Conservation (phyloP, 129 eudicot species). For the Saussurea involucrata region DNA sequence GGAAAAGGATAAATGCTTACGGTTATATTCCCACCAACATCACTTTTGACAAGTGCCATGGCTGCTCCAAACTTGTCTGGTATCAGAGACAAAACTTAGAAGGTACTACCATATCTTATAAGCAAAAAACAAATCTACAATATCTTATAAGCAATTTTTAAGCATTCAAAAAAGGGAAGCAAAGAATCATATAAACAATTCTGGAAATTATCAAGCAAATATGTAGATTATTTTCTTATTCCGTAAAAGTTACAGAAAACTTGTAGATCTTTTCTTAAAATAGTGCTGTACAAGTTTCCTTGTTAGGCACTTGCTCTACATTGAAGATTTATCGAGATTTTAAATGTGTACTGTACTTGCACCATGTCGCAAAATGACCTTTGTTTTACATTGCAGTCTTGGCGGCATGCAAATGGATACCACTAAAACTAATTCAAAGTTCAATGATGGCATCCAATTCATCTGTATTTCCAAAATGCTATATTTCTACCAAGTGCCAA, state of each 20-base stretch:
- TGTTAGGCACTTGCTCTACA: too few relatives aligned
- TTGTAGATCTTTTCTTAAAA: neutral
- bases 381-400: too few relatives aligned
- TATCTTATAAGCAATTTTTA: neutral
- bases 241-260: neutral
- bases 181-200: neutral
- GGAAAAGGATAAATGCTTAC: conserved; percentile 40
- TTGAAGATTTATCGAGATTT: too few relatives aligned
- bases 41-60: conserved; percentile 79
- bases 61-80: conserved; percentile 83
- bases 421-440: too few relatives aligned
- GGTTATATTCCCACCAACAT: conserved; percentile 76
- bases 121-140: neutral
- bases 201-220: neutral
- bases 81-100: conserved; percentile 4
- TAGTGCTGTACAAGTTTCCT: too few relatives aligned
- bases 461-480: too few relatives aligned
- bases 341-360: too few relatives aligned
- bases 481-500: too few relatives aligned
- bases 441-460: too few relatives aligned
- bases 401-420: too few relatives aligned
- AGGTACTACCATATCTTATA: neutral
- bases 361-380: too few relatives aligned
- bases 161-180: neutral
- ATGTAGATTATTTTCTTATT: neutral